Evolutionary conservation across 2,329 filamentous ascomycete species (phyloP).

Genomic region (Alternaria sp.): DNA sequence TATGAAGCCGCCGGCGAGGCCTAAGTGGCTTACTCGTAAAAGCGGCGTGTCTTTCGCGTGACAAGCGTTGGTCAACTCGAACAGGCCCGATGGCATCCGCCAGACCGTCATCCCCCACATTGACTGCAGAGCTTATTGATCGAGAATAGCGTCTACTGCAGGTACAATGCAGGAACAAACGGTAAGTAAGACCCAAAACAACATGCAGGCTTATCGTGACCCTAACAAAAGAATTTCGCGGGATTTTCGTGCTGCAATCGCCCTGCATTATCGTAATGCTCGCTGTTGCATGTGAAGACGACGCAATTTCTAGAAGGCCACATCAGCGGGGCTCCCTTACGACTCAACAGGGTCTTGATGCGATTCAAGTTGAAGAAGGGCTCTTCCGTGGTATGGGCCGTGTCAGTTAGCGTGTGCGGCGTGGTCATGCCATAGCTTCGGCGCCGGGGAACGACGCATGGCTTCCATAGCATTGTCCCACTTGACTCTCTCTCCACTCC

Average conservation of each 20-base stretch:
- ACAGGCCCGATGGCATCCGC: conserved; percentile 36
- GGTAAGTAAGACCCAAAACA: conserved; percentile 23
- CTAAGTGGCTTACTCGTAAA: conserved; percentile 24
- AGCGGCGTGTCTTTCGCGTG: conserved; percentile 29
- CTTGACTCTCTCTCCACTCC: conserved; percentile 36
- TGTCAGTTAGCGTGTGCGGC: conserved; percentile 29
- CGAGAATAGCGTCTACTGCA: conserved; percentile 49
- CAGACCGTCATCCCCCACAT: conserved; percentile 39
- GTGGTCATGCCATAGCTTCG: conserved; percentile 41
- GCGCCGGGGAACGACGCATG: conserved; percentile 49
- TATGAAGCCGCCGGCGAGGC: conserved; percentile 36
- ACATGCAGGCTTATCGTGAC: conserved; percentile 28
- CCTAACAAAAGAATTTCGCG: conserved; percentile 25
- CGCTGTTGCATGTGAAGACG: conserved; percentile 20
- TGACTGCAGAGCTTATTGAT: conserved; percentile 35
- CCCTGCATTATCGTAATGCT: conserved; percentile 11
- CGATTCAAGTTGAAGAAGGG: conserved; percentile 42
- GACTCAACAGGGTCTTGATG: conserved; percentile 35
- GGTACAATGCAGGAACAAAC: conserved; percentile 45
- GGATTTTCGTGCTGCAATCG: conserved; percentile 3
- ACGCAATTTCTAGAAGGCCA: conserved; percentile 45
- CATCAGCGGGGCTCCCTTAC: conserved; percentile 36
- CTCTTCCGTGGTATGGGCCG: conserved; percentile 33
- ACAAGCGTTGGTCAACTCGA: conserved; percentile 39
- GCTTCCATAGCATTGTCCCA: conserved; percentile 48